phyloP scores from a whole-genome alignment of 768 basidiomycete genomes.

The Collybia sp. region DNA sequence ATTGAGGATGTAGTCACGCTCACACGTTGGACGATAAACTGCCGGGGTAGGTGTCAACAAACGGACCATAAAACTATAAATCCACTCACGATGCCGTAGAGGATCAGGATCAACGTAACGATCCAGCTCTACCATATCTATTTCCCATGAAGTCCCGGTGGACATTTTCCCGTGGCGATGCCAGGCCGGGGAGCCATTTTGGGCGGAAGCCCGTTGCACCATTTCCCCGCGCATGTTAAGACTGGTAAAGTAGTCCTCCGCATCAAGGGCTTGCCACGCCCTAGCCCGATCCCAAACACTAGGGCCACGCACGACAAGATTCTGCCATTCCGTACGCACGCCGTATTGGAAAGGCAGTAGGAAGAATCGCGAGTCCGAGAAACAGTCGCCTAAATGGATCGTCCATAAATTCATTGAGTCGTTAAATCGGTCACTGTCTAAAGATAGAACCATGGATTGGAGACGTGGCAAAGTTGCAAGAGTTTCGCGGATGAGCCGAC shows the following conservation, averaged over 20 bases:
- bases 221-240: neutral
- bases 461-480: slow-evolving; percentile 12
- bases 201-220: neutral
- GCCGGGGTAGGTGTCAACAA: too few species aligned
- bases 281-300: slow-evolving; percentile 15
- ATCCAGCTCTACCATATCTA: slow-evolving; percentile 20
- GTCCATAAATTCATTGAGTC: slow-evolving; percentile 11
- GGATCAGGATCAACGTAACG: slow-evolving; percentile 13
- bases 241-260: neutral
- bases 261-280: slow-evolving; percentile 6
- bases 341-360: slow-evolving; percentile 16
- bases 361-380: slow-evolving; percentile 16
- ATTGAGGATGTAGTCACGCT: too few species aligned
- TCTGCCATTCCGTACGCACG: slow-evolving; percentile 17
- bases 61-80: too few species aligned
- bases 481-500: slow-evolving; percentile 10
- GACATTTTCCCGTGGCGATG: neutral
- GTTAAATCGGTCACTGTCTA: slow-evolving; percentile 5
- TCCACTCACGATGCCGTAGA: slow-evolving; percentile 7
- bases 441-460: slow-evolving; percentile 12
- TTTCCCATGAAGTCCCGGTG: slow-evolving; percentile 16
- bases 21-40: too few species aligned
- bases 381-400: slow-evolving; percentile 5
- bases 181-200: slow-evolving; percentile 1
- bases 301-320: slow-evolving; percentile 8